Percentiles rank a stretch among this genome's conserved stretches.
These are phyloP conservation scores for Naganishia kalamii DNA, from an alignment of 768 basidiomycete species.

Conservation along the genomic window DNA sequence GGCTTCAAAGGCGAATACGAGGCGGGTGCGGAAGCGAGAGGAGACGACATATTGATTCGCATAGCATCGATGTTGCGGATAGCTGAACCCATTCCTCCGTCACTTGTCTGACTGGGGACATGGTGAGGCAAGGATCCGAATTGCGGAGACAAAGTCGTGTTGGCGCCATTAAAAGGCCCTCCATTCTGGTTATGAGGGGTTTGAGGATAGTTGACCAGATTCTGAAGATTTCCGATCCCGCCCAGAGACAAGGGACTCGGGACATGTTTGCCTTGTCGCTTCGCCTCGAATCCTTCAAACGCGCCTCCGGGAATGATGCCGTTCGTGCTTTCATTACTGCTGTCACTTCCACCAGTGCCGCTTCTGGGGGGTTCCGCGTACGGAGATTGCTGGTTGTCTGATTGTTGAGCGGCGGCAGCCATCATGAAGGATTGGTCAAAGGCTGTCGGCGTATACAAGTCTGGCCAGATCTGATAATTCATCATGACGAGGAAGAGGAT, in stretches of 20 bases:
- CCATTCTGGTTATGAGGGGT: not conserved
- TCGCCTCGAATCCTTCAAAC: not conserved
- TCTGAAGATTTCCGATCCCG: not conserved
- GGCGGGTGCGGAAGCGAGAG: no score
- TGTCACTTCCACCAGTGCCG: not conserved
- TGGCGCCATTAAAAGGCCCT: no score
- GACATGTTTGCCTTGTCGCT: not conserved
- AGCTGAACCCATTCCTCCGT: not conserved
- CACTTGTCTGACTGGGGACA: no score
- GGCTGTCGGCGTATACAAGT: no score
- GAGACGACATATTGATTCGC: not conserved
- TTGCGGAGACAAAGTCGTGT: not conserved
- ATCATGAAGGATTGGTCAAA: no score
- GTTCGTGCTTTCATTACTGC: not conserved
- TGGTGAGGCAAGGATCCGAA: not conserved
- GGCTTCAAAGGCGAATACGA: not conserved
- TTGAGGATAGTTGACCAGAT: not conserved
- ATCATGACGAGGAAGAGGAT: no score
- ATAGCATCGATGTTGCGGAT: not conserved
- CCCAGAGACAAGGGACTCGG: not conserved
- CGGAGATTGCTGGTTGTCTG: not conserved
- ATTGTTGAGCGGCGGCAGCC: no score
- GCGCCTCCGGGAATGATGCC: slow-evolving; percentile 8
- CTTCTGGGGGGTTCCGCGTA: not conserved
- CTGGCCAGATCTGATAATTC: no score